phyloP scores from a whole-genome alignment of 75 land plant species.

The Pinus tabuliformis region DNA sequence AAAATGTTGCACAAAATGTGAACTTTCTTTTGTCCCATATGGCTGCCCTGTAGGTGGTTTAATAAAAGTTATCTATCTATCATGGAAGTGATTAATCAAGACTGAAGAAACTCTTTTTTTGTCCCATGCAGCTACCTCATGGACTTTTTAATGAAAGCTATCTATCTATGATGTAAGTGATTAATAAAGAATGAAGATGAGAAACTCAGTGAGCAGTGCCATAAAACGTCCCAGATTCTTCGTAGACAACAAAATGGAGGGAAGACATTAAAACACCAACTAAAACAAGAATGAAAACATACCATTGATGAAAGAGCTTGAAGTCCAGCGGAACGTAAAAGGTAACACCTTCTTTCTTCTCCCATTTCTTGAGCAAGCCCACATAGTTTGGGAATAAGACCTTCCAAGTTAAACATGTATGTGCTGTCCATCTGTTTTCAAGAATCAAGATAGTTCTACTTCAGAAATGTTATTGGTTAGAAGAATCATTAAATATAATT shows the following conservation, averaged over 20 bases:
- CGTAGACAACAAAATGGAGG: not conserved
- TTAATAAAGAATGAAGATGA: not conserved
- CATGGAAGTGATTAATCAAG: too few species aligned
- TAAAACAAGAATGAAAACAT: conserved; percentile 7
- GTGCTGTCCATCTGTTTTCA: conserved; percentile 73
- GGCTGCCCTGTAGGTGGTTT: too few species aligned
- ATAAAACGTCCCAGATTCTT: not conserved
- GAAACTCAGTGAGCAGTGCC: not conserved
- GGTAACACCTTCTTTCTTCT: conserved; percentile 36
- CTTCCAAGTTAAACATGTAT: conserved; percentile 88
- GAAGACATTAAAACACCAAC: not conserved
- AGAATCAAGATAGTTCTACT: conserved; percentile 4
- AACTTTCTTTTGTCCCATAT: too few species aligned
- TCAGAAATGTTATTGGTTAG: not conserved
- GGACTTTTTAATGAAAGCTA: too few species aligned
- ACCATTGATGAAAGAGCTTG: conserved; percentile 92
- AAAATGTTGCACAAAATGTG: too few species aligned
- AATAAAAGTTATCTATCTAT: too few species aligned
- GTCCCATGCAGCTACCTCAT: too few species aligned
- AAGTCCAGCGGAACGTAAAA: conserved; percentile 70
- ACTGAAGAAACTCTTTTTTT: too few species aligned
- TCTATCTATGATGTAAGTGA: too few species aligned
- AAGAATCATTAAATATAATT: conserved; percentile 2
- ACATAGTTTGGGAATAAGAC: conserved; percentile 74
- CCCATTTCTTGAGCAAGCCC: conserved; percentile 70